Evolutionary conservation across 192 early-diverging fungal species (phyloP), one percentile per base, ranked within the genome.

Genomic region (Spizellomyces sp.): DNA sequence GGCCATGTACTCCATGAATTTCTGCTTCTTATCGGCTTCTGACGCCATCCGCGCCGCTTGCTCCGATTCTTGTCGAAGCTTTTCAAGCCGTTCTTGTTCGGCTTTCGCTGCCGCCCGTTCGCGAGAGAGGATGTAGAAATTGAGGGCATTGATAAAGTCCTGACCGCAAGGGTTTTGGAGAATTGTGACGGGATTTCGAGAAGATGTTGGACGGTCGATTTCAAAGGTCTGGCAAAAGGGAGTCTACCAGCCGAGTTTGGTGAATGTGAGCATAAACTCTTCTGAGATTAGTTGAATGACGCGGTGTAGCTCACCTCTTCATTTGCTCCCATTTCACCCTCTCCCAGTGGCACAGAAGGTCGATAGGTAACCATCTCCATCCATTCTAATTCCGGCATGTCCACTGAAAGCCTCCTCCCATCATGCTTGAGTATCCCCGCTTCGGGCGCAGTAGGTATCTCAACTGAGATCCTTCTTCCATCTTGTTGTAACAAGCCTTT

Each of bases 101-200:
- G 66, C 74, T 7, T 50, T 17, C 45, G 66, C 64, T 9, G 47
- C 54, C 44, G 65, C 58, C 17, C 60, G 44, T 58, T 83, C 70
- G n/a, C 56, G 22, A n/a, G 41, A 62, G 2, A 76, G 41, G 12
- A 78, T 75, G 64, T 72, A 79, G 54, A 68, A 77, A 66, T 85
- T 83, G 27, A 85, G 9, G 9, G 73, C 78, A 42, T 52, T 52
- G 9, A 81, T 58, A 58, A 76, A 81, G 60, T 85, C 84, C 9
- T 48, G 55, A 19, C 70, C 43, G 42, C 27, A 48, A n/a, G 81
- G 81, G 55, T 83, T 77, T 70, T 83, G 77, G 9, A 85, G 71
- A 12, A 72, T 76, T 7, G 59, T 72, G 48, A 81, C 43, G 8
- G 75, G 66, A 45, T 69, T 76, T 45, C 72, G 72, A 8, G 62